phyloP scores from a whole-genome alignment of 1,284 basidiomycete genomes.

The Austroboletus rostrupii region DNA sequence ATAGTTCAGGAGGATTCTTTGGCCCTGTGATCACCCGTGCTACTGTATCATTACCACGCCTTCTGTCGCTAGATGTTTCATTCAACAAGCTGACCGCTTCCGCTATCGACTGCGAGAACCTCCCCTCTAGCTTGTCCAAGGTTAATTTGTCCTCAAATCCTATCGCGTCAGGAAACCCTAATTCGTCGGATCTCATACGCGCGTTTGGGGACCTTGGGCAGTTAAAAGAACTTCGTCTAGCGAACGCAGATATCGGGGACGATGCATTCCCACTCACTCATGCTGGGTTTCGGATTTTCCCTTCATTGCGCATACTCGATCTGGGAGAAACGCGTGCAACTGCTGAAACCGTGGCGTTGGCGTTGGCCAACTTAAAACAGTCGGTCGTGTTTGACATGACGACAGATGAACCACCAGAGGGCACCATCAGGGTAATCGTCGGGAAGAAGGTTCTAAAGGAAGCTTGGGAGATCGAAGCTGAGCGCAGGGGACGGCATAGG shows the following conservation, averaged over 20 bases:
- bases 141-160: slow-evolving; percentile 55
- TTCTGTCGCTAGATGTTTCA: slow-evolving; percentile 56
- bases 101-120: slow-evolving; percentile 46
- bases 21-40: slow-evolving; percentile 57
- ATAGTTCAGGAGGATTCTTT: slow-evolving; percentile 55
- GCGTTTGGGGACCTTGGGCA: slow-evolving; percentile 45
- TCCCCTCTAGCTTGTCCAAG: slow-evolving; percentile 48
- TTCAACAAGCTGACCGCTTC: slow-evolving; percentile 57
- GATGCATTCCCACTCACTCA: slow-evolving; percentile 51
- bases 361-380: slow-evolving; percentile 45
- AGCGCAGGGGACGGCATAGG: slow-evolving; percentile 44
- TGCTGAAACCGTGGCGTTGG: slow-evolving; percentile 39
- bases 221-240: slow-evolving; percentile 57
- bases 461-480: slow-evolving; percentile 72
- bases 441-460: slow-evolving; percentile 69
- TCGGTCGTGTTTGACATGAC: slow-evolving; percentile 52
- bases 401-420: slow-evolving; percentile 48
- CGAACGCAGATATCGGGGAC: slow-evolving; percentile 55
- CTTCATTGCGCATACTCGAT: slow-evolving; percentile 53
- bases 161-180: slow-evolving; percentile 34
- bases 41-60: slow-evolving; percentile 56
- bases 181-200: slow-evolving; percentile 22
- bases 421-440: slow-evolving; percentile 52
- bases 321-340: slow-evolving; percentile 60
- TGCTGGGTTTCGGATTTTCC: slow-evolving; percentile 38